Base-by-base conservation (phyloP, 352 stramenopile species). In the Phytophthora sansomeana region DNA sequence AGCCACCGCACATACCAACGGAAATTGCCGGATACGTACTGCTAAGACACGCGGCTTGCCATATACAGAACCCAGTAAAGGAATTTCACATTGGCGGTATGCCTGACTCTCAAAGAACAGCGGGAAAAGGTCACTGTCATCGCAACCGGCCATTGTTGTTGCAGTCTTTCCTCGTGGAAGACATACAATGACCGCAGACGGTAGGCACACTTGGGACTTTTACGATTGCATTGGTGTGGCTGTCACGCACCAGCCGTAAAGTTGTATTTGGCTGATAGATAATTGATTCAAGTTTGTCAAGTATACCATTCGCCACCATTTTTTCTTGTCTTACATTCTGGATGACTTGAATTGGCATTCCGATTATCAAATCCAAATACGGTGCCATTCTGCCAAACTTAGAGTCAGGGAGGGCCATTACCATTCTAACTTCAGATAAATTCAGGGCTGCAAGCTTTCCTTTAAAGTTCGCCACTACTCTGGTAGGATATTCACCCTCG, bases 271-370 rank as follows among this genome's bases (percentile, higher is more conserved):
- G 19, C 8, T 24, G 35, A 17, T 58, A 62, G 10, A 41, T 43
- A 29, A 63, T 33, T 11, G 17, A 17, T 14, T 63, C 44, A 13
- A 63, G 17, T 4, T 6, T 58, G 6, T 28, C 60, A 5, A 57
- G n/a, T 9, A 44, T 54, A 1, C 44, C 46, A 10, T 63, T 68
- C 2, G 59, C 50, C 17, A 58, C 33, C 14, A 46, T 41, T 38
- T 60, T 60, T 7, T 35, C 19, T 7, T 46, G 24, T 21, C 24
- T 46, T 24, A 57, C 35, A 35, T 64, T 64, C 36, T 64, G 57
- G 6, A 47, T 58, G 2, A 68, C 39, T 51, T 68, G 59, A n/a
- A 68, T 39, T 2, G 59, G 59, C 59, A 68, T 68, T 0, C 51
- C 50, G 7, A 36, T 51, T n/a, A 62, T 44, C 1, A 68, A 52